Conservation (phyloP, 495 filamentous ascomycete genomes). For the Penicillium tannophilum region DNA sequence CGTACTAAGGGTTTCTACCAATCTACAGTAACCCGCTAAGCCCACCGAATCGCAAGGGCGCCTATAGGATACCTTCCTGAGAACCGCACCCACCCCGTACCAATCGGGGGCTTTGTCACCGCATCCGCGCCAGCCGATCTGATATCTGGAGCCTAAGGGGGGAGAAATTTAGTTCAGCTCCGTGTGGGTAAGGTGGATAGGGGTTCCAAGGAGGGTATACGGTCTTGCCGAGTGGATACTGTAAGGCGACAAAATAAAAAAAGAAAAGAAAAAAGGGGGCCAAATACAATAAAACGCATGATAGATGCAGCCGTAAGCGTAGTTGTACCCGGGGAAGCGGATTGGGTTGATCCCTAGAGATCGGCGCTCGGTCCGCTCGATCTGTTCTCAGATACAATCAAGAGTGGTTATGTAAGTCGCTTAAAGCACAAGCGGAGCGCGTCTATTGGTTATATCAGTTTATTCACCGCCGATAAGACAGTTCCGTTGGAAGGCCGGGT, state of each 20-base stretch:
- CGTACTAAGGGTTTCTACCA: neutral
- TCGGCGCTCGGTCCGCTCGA: constrained; percentile 19
- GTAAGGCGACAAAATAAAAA: neutral
- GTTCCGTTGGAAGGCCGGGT: neutral
- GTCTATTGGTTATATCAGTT: neutral
- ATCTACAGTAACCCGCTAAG: neutral
- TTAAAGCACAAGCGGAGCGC: neutral
- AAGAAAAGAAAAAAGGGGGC: neutral
- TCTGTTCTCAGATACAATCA: constrained; percentile 1
- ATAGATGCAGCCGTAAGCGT: neutral
- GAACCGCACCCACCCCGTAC: constrained; percentile 14
- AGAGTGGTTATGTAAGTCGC: neutral
- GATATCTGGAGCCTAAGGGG: constrained; percentile 18
- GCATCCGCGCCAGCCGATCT: constrained; percentile 33
- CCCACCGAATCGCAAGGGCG: constrained; percentile 2
- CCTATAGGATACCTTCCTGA: constrained; percentile 32
- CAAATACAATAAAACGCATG: neutral
- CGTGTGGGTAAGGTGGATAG: neutral
- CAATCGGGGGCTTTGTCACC: constrained; percentile 25
- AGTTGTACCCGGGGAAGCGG: constrained; percentile 10
- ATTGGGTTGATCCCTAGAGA: constrained; percentile 21
- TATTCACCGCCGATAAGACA: neutral
- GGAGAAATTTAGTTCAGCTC: neutral
- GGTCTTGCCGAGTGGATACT: neutral
- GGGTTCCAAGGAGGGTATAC: neutral